Conservation (phyloP, 495 filamentous ascomycete genomes). For the Amniculicola lignicola region DNA sequence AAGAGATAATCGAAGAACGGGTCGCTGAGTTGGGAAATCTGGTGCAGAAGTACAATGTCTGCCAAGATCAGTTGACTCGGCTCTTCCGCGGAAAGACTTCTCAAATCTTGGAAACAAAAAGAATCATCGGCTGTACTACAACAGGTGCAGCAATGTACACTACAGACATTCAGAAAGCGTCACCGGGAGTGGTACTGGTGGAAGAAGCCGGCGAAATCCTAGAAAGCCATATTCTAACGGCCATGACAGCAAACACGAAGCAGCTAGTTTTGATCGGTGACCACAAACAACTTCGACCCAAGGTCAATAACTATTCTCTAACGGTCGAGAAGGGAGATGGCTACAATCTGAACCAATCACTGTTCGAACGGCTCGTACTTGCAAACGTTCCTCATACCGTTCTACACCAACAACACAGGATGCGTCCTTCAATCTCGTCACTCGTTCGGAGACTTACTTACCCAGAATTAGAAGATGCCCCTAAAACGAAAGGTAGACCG, state of each 20-base stretch:
- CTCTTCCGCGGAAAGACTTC: conserved; percentile 49
- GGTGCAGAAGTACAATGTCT: conserved; percentile 46
- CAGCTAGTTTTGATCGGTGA: conserved; percentile 75
- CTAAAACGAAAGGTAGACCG: conserved; percentile 50
- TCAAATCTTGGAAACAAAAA: conserved; percentile 51
- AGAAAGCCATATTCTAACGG: conserved; percentile 67
- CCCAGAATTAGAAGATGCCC: conserved; percentile 59
- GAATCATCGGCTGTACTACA: conserved; percentile 73
- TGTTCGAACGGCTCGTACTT: conserved; percentile 68
- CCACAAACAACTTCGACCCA: conserved; percentile 72
- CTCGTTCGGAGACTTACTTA: conserved; percentile 62
- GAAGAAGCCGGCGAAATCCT: conserved; percentile 82
- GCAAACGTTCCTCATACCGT: conserved; percentile 54
- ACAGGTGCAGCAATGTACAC: conserved; percentile 66
- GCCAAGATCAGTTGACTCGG: conserved; percentile 42
- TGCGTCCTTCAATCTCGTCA: conserved; percentile 66
- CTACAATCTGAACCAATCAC: conserved; percentile 66
- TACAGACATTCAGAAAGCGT: conserved; percentile 50
- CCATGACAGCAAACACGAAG: conserved; percentile 57
- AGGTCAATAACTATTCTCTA: conserved; percentile 62
- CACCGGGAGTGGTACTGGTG: conserved; percentile 58
- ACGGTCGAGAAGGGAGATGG: conserved; percentile 65
- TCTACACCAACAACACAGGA: conserved; percentile 63
- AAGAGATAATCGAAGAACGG: conserved; percentile 50
- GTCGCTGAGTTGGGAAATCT: conserved; percentile 42